Conservation (phyloP, 2,329 filamentous ascomycete species). For the Cladophialophora chaetospira region DNA sequence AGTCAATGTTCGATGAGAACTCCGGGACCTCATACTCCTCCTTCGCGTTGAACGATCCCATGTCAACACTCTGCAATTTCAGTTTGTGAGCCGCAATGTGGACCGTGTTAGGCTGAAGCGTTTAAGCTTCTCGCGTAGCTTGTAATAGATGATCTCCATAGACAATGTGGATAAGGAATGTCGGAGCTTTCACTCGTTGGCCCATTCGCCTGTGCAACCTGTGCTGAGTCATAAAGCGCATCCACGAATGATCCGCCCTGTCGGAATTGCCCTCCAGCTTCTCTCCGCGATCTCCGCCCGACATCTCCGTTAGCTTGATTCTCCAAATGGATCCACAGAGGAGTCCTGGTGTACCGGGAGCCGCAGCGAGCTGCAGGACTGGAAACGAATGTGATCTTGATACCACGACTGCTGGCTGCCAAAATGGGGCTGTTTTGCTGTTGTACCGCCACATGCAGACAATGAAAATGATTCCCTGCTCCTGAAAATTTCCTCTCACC, state of each 20-base stretch:
- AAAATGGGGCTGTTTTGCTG: neutral
- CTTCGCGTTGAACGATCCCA: conserved; percentile 9
- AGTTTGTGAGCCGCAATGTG: neutral
- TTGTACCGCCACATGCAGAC: neutral
- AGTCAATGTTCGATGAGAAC: conserved; percentile 1
- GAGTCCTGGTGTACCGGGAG: neutral
- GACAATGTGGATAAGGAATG: neutral
- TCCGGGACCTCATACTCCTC: conserved; percentile 9
- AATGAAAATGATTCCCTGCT: neutral
- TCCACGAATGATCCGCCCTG: neutral
- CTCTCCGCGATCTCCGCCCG: conserved; percentile 1
- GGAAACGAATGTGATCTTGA: neutral
- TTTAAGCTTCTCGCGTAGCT: neutral
- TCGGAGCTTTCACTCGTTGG: neutral
- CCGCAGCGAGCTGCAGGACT: neutral
- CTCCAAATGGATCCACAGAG: neutral
- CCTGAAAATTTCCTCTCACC: neutral
- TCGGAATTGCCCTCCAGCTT: neutral
- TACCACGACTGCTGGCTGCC: neutral
- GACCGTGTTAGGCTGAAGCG: neutral
- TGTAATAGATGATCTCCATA: neutral
- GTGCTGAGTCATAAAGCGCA: neutral
- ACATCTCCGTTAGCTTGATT: neutral
- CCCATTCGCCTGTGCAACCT: neutral
- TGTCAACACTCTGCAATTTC: conserved; percentile 16